phyloP scores from a whole-genome alignment of 148 eudicot species.

The Rhododendron griersonianum region DNA sequence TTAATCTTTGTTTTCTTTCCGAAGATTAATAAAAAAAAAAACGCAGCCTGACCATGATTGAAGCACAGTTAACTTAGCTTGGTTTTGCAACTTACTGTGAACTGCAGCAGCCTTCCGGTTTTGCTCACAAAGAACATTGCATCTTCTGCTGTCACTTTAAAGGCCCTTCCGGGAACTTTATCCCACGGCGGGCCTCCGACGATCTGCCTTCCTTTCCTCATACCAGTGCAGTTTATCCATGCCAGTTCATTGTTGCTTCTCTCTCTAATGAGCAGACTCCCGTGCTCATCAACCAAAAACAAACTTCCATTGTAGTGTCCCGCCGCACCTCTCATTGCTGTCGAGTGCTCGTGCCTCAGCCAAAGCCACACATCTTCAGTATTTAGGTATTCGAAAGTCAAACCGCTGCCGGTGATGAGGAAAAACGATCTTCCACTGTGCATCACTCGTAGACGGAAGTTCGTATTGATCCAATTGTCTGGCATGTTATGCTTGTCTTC shows the following conservation, averaged over 20 bases:
- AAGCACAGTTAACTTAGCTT: neutral
- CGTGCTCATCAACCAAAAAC: slow-evolving; percentile 60
- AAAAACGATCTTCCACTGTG: slow-evolving; percentile 65
- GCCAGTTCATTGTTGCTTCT: slow-evolving; percentile 40
- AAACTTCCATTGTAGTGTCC: slow-evolving; percentile 79
- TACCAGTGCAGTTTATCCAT: slow-evolving; percentile 77
- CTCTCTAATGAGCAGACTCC: slow-evolving; percentile 62
- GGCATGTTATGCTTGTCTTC: slow-evolving; percentile 17
- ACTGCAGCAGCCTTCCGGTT: slow-evolving; percentile 61
- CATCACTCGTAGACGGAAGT: slow-evolving; percentile 56
- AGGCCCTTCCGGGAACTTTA: slow-evolving; percentile 23
- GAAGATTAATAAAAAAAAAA: too few relatives aligned
- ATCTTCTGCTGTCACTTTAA: slow-evolving; percentile 39
- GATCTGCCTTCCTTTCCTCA: slow-evolving; percentile 62
- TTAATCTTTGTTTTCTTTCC: too few relatives aligned
- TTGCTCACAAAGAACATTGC: slow-evolving; percentile 70
- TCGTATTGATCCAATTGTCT: slow-evolving; percentile 31
- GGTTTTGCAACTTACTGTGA: slow-evolving; percentile 59
- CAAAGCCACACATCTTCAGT: slow-evolving; percentile 61
- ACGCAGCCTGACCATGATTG: neutral
- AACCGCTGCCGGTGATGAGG: slow-evolving; percentile 41
- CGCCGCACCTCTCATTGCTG: slow-evolving; percentile 46
- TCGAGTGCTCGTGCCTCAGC: slow-evolving; percentile 65
- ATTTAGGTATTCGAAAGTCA: slow-evolving; percentile 57
- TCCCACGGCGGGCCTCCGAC: slow-evolving; percentile 84